Percentiles rank a stretch among this genome's conserved stretches.
These are phyloP conservation scores for Miscanthus sacchariflorus DNA, from an alignment of 202 grass and related monocot species.

Conservation along the genomic window DNA sequence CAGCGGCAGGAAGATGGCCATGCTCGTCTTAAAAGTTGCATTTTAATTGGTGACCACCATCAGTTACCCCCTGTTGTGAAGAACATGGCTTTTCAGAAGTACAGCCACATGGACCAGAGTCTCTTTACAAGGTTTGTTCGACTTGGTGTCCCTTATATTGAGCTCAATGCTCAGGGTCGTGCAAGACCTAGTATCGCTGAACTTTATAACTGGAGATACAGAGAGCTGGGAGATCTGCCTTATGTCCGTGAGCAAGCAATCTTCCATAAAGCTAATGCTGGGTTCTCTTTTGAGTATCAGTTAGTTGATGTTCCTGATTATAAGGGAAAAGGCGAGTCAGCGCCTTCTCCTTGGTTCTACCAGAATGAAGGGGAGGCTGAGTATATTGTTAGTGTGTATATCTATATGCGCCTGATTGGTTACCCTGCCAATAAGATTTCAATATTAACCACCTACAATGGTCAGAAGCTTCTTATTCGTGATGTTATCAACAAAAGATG, in stretches of 20 bases:
- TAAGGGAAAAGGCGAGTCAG: slow-evolving; percentile 81
- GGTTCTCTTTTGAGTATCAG: slow-evolving; percentile 97
- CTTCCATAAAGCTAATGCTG: slow-evolving; percentile 94
- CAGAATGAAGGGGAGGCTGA: slow-evolving; percentile 99
- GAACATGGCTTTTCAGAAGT: slow-evolving; percentile 99
- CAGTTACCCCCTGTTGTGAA: slow-evolving; percentile 97
- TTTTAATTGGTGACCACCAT: slow-evolving; percentile 98
- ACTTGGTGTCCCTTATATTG: slow-evolving; percentile 96
- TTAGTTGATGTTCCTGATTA: slow-evolving; percentile 97
- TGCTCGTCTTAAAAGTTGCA: slow-evolving; percentile 92
- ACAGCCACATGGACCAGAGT: slow-evolving; percentile 99
- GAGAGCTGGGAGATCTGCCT: slow-evolving; percentile 93
- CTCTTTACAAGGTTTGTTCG: slow-evolving; percentile 96
- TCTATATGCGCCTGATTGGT: slow-evolving; percentile 93
- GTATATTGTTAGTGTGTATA: slow-evolving; percentile 96
- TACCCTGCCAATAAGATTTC: slow-evolving; percentile 96
- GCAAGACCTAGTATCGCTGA: slow-evolving; percentile 88
- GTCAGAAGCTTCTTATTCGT: slow-evolving; percentile 97
- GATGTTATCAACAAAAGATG: slow-evolving; percentile 96
- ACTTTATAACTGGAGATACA: slow-evolving; percentile 99
- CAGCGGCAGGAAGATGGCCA: slow-evolving; percentile 95
- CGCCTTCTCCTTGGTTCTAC: slow-evolving; percentile 98
- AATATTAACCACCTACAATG: slow-evolving; percentile 98
- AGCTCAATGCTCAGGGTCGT: slow-evolving; percentile 97
- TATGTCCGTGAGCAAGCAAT: slow-evolving; percentile 80